Evolutionary conservation across 176 grass and related monocot genomes (phyloP).

Genomic region (Carex cristatella): DNA sequence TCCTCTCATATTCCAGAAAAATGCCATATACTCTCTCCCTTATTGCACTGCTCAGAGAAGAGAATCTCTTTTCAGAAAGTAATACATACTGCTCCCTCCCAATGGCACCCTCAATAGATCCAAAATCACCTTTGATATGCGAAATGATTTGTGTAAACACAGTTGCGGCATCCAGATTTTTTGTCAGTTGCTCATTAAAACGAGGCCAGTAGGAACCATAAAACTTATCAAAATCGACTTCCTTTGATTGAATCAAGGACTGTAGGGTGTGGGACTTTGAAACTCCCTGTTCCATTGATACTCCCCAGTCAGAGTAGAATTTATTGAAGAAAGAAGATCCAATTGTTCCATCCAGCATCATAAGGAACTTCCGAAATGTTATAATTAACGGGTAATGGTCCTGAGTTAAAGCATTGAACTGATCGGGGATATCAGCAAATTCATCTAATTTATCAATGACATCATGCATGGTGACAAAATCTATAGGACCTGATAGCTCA

Average conservation of each 20-base stretch:
- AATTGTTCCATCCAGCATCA: slow-evolving; percentile 89
- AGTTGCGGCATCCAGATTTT: slow-evolving; percentile 62
- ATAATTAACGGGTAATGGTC: slow-evolving; percentile 61
- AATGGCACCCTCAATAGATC: slow-evolving; percentile 12
- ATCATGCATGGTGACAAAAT: slow-evolving; percentile 54
- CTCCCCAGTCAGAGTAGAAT: slow-evolving; percentile 34
- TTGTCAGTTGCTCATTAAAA: slow-evolving; percentile 60
- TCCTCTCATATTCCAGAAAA: slow-evolving; percentile 70
- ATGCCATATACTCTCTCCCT: slow-evolving; percentile 64
- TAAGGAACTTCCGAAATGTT: slow-evolving; percentile 68
- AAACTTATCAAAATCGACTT: slow-evolving; percentile 82
- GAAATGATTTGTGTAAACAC: slow-evolving; percentile 92
- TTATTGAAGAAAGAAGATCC: slow-evolving; percentile 60
- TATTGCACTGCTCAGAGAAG: slow-evolving; percentile 38
- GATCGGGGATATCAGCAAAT: slow-evolving; percentile 62
- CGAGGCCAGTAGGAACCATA: slow-evolving; percentile 58
- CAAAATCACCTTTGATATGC: slow-evolving; percentile 64
- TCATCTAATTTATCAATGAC: slow-evolving; percentile 39
- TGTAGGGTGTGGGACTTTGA: slow-evolving; percentile 46
- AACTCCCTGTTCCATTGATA: slow-evolving; percentile 31
- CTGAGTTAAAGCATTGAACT: slow-evolving; percentile 29
- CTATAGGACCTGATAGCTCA: slow-evolving; percentile 18
- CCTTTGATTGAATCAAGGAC: slow-evolving; percentile 53
- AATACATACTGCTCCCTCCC: slow-evolving; percentile 47
- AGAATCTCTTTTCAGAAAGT: slow-evolving; percentile 61